phyloP scores from a whole-genome alignment of 139 green algal species.

The Haematococcus lacustris region DNA sequence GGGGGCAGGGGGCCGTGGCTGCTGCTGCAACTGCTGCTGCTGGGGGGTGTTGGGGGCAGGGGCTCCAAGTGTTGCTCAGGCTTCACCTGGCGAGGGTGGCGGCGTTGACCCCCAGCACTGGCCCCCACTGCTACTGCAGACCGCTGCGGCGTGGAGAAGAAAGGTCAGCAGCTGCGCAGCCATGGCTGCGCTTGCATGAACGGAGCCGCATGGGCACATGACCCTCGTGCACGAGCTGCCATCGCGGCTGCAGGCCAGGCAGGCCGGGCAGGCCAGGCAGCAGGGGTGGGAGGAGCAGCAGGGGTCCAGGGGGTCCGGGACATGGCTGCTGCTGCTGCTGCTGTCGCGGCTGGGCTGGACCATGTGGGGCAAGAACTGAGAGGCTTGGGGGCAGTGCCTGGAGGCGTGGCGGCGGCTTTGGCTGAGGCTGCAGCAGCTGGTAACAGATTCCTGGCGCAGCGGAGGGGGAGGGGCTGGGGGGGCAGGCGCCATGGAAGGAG shows the following conservation, averaged over 20 bases:
- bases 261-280: background rate
- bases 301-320: no score
- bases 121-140: background rate
- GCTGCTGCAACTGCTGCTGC: background rate
- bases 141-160: constrained; percentile 3
- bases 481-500: no score
- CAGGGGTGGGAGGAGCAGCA: no score
- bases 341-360: no score
- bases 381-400: no score
- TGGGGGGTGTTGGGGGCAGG: background rate
- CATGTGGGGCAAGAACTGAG: no score
- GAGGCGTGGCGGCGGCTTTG: no score
- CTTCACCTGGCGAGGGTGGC: background rate
- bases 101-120: background rate
- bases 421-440: no score
- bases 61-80: background rate
- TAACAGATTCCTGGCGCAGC: no score
- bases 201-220: constrained; percentile 4
- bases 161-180: background rate
- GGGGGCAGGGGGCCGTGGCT: background rate
- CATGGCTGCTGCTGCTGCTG: no score
- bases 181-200: constrained; percentile 14
- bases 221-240: background rate
- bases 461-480: no score
- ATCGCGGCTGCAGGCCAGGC: background rate